A percentile compares a stretch with the other conserved stretches of the same genome.
phyloP scores from a whole-genome alignment of 2,329 filamentous ascomycete species.

The Trichophyton rubrum region DNA sequence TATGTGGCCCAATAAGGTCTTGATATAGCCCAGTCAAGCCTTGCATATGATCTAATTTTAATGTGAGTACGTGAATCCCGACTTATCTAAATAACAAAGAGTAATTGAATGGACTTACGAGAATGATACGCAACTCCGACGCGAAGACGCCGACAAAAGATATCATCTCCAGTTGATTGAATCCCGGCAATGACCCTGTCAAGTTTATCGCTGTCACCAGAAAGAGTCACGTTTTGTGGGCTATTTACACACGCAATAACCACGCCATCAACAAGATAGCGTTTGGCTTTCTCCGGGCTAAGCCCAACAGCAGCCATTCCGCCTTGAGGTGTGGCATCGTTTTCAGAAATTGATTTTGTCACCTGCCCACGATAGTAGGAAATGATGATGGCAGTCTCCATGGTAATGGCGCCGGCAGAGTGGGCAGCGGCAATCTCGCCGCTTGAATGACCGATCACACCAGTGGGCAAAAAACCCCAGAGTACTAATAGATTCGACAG shows the following conservation, averaged over 20 bases:
- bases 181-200: background rate
- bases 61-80: background rate
- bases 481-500: slow-evolving; percentile 20
- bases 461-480: slow-evolving; percentile 17
- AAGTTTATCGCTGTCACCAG: slow-evolving; percentile 25
- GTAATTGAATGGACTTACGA: background rate
- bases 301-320: slow-evolving; percentile 13
- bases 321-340: background rate
- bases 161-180: slow-evolving; percentile 4
- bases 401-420: slow-evolving; percentile 16
- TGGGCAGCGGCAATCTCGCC: slow-evolving; percentile 26
- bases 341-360: background rate
- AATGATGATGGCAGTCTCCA: slow-evolving; percentile 11
- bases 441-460: slow-evolving; percentile 22
- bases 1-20: slow-evolving; percentile 2
- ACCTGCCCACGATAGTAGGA: slow-evolving; percentile 16
- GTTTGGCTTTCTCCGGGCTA: background rate
- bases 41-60: slow-evolving; percentile 14
- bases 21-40: slow-evolving; percentile 13
- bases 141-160: slow-evolving; percentile 7
- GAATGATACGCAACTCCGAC: slow-evolving; percentile 25
- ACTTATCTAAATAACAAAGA: background rate
- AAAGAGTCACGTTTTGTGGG: slow-evolving; percentile 25
- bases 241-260: slow-evolving; percentile 29
- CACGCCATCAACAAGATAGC: slow-evolving; percentile 9